These are phyloP conservation scores for Tympanopsis confertula DNA, from an alignment of 2,329 filamentous ascomycete genomes.

Conservation along the genomic window DNA sequence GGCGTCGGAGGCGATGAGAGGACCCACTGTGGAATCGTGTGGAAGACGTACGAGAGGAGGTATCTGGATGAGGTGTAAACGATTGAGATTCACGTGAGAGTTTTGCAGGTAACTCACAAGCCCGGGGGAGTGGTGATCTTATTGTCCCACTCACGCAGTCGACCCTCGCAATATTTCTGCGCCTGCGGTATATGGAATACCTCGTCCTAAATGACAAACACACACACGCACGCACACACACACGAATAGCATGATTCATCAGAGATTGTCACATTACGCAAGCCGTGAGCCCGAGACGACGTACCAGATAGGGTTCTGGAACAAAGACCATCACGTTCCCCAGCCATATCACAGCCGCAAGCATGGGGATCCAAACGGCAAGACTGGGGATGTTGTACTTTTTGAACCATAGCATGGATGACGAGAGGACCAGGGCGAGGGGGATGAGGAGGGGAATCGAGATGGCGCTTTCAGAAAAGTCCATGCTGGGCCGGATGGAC, in stretches of 20 bases:
- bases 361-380: too few relatives aligned
- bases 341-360: conserved; percentile 24
- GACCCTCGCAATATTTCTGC: conserved; percentile 69
- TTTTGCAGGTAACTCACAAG: conserved; percentile 38
- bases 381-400: too few relatives aligned
- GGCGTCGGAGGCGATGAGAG: background rate
- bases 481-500: too few relatives aligned
- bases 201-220: conserved; percentile 50
- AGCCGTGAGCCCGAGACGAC: background rate
- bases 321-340: conserved; percentile 23
- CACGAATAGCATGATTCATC: background rate
- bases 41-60: conserved; percentile 14
- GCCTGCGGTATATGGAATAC: conserved; percentile 85
- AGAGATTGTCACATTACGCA: background rate
- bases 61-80: conserved; percentile 10
- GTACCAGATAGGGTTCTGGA: conserved; percentile 41
- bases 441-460: too few relatives aligned
- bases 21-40: conserved; percentile 24
- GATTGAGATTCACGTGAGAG: background rate
- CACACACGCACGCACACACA: background rate
- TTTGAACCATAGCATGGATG: too few relatives aligned
- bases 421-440: too few relatives aligned
- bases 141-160: conserved; percentile 74
- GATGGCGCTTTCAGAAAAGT: too few relatives aligned
- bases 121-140: conserved; percentile 96